Evolutionary conservation across 495 filamentous ascomycete genomes (phyloP).

Genomic region (Aspergillus baeticus): DNA sequence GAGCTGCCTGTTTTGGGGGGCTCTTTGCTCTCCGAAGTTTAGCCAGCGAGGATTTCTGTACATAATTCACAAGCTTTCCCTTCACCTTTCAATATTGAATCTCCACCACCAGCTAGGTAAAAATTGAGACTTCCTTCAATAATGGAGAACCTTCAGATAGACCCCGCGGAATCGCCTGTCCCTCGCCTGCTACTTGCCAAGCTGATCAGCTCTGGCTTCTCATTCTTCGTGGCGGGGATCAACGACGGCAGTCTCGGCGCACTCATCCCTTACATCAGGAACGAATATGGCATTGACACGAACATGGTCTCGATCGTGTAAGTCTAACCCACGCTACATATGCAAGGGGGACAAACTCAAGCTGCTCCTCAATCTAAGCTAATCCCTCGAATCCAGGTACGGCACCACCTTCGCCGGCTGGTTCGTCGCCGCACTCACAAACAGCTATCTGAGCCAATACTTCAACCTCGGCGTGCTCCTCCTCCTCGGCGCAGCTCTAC

Average conservation of each 20-base stretch:
- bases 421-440: conserved; percentile 32
- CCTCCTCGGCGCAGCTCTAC: conserved; percentile 22
- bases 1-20: not conserved
- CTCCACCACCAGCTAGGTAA: too few species aligned
- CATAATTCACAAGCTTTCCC: not conserved
- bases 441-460: conserved; percentile 26
- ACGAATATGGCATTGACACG: conserved; percentile 22
- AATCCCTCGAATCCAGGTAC: too few species aligned
- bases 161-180: not conserved
- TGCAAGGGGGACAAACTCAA: too few species aligned
- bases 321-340: conserved; percentile 37
- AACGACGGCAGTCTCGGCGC: conserved; percentile 53
- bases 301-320: conserved; percentile 29
- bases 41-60: too few species aligned
- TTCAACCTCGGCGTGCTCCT: conserved; percentile 30
- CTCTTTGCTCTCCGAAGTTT: not conserved
- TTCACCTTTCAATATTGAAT: not conserved
- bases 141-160: not conserved
- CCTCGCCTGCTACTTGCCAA: conserved; percentile 4
- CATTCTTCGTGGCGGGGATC: conserved; percentile 31
- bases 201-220: conserved; percentile 6
- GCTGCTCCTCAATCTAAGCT: too few species aligned
- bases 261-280: conserved; percentile 53
- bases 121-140: not conserved
- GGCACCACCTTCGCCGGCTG: conserved; percentile 31